Base-by-base conservation (phyloP, 768 basidiomycete genomes). In the Infundibulicybe gibba region DNA sequence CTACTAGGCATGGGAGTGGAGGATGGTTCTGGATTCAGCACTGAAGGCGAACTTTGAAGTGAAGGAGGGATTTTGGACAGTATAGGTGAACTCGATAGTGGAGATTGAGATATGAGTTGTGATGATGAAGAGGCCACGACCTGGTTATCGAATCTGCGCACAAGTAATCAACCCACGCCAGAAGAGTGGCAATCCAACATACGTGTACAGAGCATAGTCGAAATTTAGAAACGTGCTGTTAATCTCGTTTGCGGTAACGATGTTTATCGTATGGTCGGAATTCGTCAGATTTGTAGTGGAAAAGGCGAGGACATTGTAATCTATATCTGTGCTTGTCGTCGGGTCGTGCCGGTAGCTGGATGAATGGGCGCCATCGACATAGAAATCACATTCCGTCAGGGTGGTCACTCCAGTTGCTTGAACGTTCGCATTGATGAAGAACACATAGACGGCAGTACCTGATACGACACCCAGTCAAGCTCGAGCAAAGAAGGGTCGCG, bases 381-480 rank as follows among this genome's bases (percentile, higher is more conserved):
- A 46, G 16, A 57, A 55, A 32, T 53, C 53, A 8, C 34, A 44
- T 6, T 30, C 39, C 13, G 56, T 50, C 10, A 31, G 33, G 14
- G 49, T 49, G 8, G 35, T 48, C 6, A 50, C 40, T 9, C 43
- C 48, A 21, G 12, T 15, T 10, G 43, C 41, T 14, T 31, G 30
- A 31, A 43, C 35, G 41, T 59, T 52, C 4, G 53, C 52, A 16
- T 54, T 44, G 32, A 57, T 52, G 34, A 54, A 54, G 33, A 40
- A 54, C 10, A 54, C 34, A 20, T 54, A 52, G 8, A 54, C n/a
- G 13, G 51, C 51, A 4, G 39, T 21, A 15, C 53, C 53, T 54
- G 35, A 40, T 25, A 8, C 21, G 5, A 37, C 9, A 21, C 31
- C 41, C 6, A 49, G 39, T n/a, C 31, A n/a, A 34, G n/a, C 30